A percentile compares a stretch with the other conserved stretches of the same genome.
Evolutionary conservation across 2,329 filamentous ascomycete genomes (phyloP).

Genomic region (Fusarium sp.): DNA sequence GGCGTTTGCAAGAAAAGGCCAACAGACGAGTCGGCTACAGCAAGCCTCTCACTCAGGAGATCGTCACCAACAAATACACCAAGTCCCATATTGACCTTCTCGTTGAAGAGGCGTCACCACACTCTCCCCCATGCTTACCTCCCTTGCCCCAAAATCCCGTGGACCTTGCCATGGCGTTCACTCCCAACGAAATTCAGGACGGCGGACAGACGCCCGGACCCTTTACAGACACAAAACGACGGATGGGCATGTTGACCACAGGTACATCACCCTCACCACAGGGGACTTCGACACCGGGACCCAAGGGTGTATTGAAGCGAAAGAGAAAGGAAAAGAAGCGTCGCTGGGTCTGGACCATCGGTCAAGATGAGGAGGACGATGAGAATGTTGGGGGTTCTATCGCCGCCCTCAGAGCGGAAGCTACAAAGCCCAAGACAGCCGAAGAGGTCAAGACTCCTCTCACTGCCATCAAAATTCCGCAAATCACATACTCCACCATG

Average conservation of each 20-base stretch:
- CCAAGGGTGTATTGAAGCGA: constrained; percentile 62
- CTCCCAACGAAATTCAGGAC: constrained; percentile 65
- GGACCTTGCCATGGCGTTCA: constrained; percentile 63
- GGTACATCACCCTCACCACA: neutral
- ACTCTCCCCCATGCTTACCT: constrained; percentile 50
- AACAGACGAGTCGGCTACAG: constrained; percentile 70
- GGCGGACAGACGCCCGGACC: constrained; percentile 72
- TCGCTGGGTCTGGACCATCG: constrained; percentile 75
- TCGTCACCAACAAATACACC: constrained; percentile 70
- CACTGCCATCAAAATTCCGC: constrained; percentile 34
- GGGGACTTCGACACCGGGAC: constrained; percentile 49
- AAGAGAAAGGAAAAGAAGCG: constrained; percentile 69
- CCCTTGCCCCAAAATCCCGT: constrained; percentile 54
- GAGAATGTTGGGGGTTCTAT: constrained; percentile 56
- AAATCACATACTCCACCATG: constrained; percentile 43
- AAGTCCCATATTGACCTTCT: constrained; percentile 73
- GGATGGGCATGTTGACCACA: constrained; percentile 57
- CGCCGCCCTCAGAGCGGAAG: constrained; percentile 51
- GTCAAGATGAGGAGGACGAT: constrained; percentile 60
- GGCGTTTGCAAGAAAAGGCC: constrained; percentile 64
- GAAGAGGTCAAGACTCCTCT: constrained; percentile 36
- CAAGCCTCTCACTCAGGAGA: constrained; percentile 71
- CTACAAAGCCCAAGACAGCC: constrained; percentile 33
- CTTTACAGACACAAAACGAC: constrained; percentile 70
- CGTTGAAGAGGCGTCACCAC: constrained; percentile 65